Base-by-base conservation (phyloP, 768 basidiomycete species). In the Mycena capillaripes region DNA sequence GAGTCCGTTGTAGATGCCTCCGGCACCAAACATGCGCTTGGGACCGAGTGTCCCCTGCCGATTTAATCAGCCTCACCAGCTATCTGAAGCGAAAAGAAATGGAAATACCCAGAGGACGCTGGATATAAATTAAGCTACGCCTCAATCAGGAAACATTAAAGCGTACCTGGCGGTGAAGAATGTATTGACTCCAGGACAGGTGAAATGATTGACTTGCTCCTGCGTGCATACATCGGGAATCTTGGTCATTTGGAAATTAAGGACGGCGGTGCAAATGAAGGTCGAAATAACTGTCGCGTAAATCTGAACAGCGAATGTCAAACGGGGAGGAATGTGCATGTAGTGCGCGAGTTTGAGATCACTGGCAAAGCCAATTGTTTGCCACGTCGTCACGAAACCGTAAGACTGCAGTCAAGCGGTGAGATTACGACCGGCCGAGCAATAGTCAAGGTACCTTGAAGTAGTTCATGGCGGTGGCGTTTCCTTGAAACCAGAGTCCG, bases 101-200 rank as follows among this genome's bases (percentile, higher is more conserved):
- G 27, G 57, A 46, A 11, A 36, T 69, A 69, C 67, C 67, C 67
- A 69, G n/a, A 69, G 58, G 6, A 69, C 58, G 16, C 67, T 68
- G 23, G n/a, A 25, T 23, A 29, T 12, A 25, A 21, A 44, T 7
- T 44, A 6, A 44, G 42, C 42, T 19, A 44, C 7, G 14, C 16
- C 7, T 77, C 71, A 40, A 79, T 77, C 2, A 75, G 75, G 27
- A 14, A n/a, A n/a, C 29, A 19, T 32, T 14, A 40, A 48, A 76
- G 84, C 75, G 80, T 75, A 71, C 82, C 81, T 71, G 1, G 82
- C 82, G 5, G 85, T 84, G 79, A 83, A 83, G 79, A 86, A 86
- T 32, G 82, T 83, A 56, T 80, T 79, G 58, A 56, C 77, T 21
- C 78, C 79, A 1, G 83, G 81, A 72, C 83, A 85, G 3, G 78